phyloP scores from a whole-genome alignment of 129 eudicot genomes.

The Calendula officinalis region DNA sequence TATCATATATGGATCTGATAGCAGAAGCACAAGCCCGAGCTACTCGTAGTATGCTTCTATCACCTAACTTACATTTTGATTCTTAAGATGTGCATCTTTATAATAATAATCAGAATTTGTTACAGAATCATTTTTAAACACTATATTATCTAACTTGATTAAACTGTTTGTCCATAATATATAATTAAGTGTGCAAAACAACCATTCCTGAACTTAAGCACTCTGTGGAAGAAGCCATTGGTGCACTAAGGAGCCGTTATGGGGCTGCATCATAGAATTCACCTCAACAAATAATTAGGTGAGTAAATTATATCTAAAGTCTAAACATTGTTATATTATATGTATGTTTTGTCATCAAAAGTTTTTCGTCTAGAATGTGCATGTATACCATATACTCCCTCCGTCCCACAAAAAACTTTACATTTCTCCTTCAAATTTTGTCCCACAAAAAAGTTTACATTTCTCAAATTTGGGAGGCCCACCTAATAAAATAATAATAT shows the following conservation, averaged over 20 bases:
- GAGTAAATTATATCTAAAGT: not conserved
- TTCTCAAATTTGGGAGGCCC: no score
- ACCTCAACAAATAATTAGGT: conserved; percentile 13
- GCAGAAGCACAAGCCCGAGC: conserved; percentile 63
- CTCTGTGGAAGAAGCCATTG: conserved; percentile 56
- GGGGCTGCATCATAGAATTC: conserved; percentile 40
- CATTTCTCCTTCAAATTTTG: no score
- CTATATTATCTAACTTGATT: conserved; percentile 5
- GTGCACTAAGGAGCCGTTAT: conserved; percentile 51
- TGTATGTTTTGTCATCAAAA: not conserved
- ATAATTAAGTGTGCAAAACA: conserved; percentile 51
- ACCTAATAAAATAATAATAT: no score
- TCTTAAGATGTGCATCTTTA: not conserved
- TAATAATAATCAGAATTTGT: not conserved
- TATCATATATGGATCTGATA: conserved; percentile 56
- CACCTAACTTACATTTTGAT: conserved; percentile 4
- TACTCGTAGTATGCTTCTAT: conserved; percentile 59
- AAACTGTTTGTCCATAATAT: not conserved
- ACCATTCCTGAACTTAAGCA: conserved; percentile 60
- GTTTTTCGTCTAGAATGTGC: not conserved
- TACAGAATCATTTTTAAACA: not conserved
- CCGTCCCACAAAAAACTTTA: no score
- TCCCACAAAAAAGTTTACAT: no score
- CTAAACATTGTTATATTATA: not conserved
- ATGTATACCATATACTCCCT: not conserved